Evolutionary conservation across 495 filamentous ascomycete genomes (phyloP), one percentile per base, ranked within the genome.

Genomic region (Hypoxylon perforatum): DNA sequence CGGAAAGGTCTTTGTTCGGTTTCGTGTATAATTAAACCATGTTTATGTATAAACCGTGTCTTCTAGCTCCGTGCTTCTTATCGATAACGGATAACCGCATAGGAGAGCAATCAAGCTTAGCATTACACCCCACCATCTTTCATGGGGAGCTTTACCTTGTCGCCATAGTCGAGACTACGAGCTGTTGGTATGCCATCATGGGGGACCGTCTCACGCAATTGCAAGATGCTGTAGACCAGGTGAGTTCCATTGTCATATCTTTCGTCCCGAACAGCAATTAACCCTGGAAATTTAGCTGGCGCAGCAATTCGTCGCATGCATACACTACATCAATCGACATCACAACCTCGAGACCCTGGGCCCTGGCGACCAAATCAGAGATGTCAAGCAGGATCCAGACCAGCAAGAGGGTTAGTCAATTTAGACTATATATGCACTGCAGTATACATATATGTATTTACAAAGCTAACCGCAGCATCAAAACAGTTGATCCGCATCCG

Each of bases 181-280:
- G 18, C 39, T 28, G 5, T n/a, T 17, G 39, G 39, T 17, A 39
- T 54, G 35, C 36, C 70, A 80, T 47, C 55, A 97, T 97, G 94
- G 91, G 90, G 0, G 95, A 99, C 77, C 86, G 90, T 42, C 86
- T 99, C 38, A 97, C 95, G 3, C 94, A 97, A 75, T 85, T 99
- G 39, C 95, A 99, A 81, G 93, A 96, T 75, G 91, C 92, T 74
- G 89, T 96, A 57, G 94, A 98, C 75, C 89, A 96, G 81, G 92
- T 94, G 36, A 48, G 66, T 2, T 4, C 19, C 1, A 35, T n/a
- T 39, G 12, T 17, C 15, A 2, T 35, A 44, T 5, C 44, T 30
- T 33, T 52, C 22, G 10, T 33, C n/a, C 5, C 50, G 2, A 38
- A 17, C 9, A 9, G 47, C 14, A 10, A 57, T 53, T 61, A 57